Evolutionary conservation across 768 basidiomycete species (phyloP).

Genomic region (Russula vinacea): DNA sequence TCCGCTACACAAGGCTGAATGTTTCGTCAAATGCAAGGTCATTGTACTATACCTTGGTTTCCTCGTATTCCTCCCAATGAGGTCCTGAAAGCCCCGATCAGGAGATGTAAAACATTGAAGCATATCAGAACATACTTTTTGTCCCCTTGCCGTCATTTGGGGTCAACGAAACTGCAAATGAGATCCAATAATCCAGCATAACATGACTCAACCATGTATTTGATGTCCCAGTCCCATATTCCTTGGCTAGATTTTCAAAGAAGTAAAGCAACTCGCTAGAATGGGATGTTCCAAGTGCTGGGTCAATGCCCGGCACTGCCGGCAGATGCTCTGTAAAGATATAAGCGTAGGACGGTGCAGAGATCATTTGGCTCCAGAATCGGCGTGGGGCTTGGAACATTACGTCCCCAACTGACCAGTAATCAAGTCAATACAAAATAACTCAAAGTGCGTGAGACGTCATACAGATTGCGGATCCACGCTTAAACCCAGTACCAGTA

Average conservation of each 20-base stretch:
- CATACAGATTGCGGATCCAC: conserved; percentile 37
- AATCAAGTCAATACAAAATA: neutral
- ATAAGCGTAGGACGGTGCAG: conserved; percentile 42
- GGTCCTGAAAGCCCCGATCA: conserved; percentile 6
- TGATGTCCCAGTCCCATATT: neutral
- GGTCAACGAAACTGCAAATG: conserved; percentile 44
- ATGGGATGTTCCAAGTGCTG: conserved; percentile 29
- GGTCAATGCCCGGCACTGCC: conserved; percentile 29
- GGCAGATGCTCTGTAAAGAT: conserved; percentile 44
- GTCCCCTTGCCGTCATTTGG: conserved; percentile 46
- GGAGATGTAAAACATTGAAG: neutral
- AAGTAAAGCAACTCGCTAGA: conserved; percentile 31
- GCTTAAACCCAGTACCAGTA: conserved; percentile 41
- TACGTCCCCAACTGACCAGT: conserved; percentile 39
- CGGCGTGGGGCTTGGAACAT: conserved; percentile 42
- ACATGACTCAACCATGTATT: conserved; percentile 33
- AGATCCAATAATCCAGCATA: conserved; percentile 49
- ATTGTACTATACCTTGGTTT: conserved; percentile 11
- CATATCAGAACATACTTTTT: conserved; percentile 32
- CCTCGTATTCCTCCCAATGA: conserved; percentile 2
- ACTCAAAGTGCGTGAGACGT: neutral
- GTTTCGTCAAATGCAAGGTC: neutral
- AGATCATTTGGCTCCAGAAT: conserved; percentile 43
- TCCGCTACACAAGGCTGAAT: neutral
- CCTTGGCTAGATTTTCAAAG: conserved; percentile 16